These are phyloP conservation scores for Cercospora sp. DNA, from an alignment of 2,329 filamentous ascomycete genomes.

Conservation along the genomic window DNA sequence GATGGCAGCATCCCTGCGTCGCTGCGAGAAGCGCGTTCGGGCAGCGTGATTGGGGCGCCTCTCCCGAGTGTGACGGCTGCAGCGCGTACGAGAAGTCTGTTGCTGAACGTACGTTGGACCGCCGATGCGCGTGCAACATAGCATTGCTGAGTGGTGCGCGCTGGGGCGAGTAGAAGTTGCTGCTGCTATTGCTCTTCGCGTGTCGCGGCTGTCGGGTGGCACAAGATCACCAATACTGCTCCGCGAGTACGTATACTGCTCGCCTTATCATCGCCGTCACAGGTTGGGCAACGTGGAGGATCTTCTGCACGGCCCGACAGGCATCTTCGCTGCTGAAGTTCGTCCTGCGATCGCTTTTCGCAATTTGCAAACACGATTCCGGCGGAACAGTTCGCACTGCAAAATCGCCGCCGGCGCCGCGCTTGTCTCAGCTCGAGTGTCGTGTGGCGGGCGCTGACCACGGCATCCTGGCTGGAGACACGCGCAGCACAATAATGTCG, in stretches of 20 bases:
- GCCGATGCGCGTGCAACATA: not conserved
- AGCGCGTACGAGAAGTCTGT: slow-evolving; percentile 8
- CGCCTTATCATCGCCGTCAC: not conserved
- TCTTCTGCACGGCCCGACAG: not conserved
- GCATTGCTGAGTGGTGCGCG: not conserved
- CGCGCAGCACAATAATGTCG: not conserved
- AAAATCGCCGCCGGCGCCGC: not conserved
- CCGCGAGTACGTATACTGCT: not conserved
- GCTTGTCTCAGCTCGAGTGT: not conserved
- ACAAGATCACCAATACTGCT: not conserved
- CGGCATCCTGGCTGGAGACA: not conserved
- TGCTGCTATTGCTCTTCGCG: not conserved
- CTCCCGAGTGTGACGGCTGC: slow-evolving; percentile 5
- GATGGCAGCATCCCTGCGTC: slow-evolving; percentile 7
- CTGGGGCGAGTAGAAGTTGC: not conserved
- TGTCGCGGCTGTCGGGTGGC: not conserved
- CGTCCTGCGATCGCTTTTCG: not conserved
- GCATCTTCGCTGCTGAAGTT: not conserved
- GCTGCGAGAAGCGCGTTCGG: not conserved
- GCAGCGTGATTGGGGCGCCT: slow-evolving; percentile 14
- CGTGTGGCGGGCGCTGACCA: not conserved
- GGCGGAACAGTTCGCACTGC: not conserved
- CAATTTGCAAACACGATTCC: not conserved
- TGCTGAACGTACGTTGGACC: not conserved
- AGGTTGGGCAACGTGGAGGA: not conserved